phyloP scores from a whole-genome alignment of 1,284 basidiomycete species.

The Ustilago esculenta region DNA sequence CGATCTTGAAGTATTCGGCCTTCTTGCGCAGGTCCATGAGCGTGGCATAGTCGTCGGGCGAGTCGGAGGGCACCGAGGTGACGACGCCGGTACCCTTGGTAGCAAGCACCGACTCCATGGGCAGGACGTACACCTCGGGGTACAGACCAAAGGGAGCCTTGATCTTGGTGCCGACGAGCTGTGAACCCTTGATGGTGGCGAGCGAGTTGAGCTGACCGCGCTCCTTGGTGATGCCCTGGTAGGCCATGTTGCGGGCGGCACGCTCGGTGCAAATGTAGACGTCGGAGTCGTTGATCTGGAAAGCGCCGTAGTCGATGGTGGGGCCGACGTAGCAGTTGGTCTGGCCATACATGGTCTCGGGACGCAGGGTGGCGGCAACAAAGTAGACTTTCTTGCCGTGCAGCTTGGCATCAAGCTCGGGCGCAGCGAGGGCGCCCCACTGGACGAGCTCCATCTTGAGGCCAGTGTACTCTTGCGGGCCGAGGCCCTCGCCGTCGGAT shows the following conservation, averaged over 20 bases:
- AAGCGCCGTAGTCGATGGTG: conserved; percentile 89
- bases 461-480: conserved; percentile 95
- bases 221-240: conserved; percentile 78
- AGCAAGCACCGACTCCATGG: conserved; percentile 95
- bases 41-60: conserved; percentile 94
- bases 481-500: conserved; percentile 90
- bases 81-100: conserved; percentile 99
- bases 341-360: conserved; percentile 98
- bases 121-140: conserved; percentile 90
- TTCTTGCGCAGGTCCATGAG: conserved; percentile 94
- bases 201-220: conserved; percentile 60
- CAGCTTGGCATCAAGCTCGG: conserved; percentile 72
- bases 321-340: conserved; percentile 98
- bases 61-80: conserved; percentile 97
- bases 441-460: conserved; percentile 93
- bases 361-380: conserved; percentile 93
- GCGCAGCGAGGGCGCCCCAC: conserved; percentile 69
- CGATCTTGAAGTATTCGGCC: conserved; percentile 94
- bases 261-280: conserved; percentile 90
- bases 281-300: conserved; percentile 74
- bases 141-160: conserved; percentile 85
- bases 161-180: conserved; percentile 88
- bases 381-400: conserved; percentile 85
- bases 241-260: conserved; percentile 96
- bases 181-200: conserved; percentile 72